Percentiles rank a stretch among this genome's conserved stretches.
phyloP scores from a whole-genome alignment of 108 stramenopile genomes.

The Pseudonitzschia delicatissima region DNA sequence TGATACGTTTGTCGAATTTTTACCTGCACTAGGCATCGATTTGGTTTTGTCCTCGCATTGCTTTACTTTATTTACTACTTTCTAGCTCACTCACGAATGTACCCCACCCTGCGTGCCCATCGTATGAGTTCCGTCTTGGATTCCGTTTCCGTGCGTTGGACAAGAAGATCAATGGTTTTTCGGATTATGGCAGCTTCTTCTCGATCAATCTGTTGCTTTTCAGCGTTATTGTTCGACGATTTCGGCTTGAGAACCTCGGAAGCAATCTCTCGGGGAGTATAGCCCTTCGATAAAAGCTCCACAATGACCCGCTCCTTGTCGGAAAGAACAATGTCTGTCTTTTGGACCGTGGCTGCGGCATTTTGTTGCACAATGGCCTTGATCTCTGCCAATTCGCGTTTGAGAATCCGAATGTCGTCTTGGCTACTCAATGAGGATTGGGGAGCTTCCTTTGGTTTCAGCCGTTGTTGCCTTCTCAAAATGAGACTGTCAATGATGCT shows the following conservation, averaged over 20 bases:
- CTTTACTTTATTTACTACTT: background rate
- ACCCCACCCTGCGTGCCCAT: slow-evolving; percentile 57
- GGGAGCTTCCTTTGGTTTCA: background rate
- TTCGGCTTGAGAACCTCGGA: background rate
- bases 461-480: slow-evolving; percentile 27
- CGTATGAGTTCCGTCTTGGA: slow-evolving; percentile 59
- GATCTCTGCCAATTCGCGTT: slow-evolving; percentile 40
- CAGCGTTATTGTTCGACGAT: background rate
- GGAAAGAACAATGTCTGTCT: slow-evolving; percentile 45
- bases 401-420: slow-evolving; percentile 19
- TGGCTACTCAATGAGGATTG: no score
- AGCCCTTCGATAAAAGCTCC: slow-evolving; percentile 41
- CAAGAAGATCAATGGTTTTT: slow-evolving; percentile 28
- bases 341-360: slow-evolving; percentile 22
- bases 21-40: no score
- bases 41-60: no score
- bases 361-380: slow-evolving; percentile 38
- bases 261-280: slow-evolving; percentile 49
- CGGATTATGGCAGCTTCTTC: slow-evolving; percentile 14
- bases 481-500: slow-evolving; percentile 78
- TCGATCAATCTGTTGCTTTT: background rate
- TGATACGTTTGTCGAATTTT: no score
- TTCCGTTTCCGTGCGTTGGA: slow-evolving; percentile 33
- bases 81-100: slow-evolving; percentile 4
- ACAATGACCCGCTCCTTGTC: slow-evolving; percentile 43